These are phyloP conservation scores for Thyridium curvatum DNA, from an alignment of 2,329 filamentous ascomycete genomes.

Conservation along the genomic window DNA sequence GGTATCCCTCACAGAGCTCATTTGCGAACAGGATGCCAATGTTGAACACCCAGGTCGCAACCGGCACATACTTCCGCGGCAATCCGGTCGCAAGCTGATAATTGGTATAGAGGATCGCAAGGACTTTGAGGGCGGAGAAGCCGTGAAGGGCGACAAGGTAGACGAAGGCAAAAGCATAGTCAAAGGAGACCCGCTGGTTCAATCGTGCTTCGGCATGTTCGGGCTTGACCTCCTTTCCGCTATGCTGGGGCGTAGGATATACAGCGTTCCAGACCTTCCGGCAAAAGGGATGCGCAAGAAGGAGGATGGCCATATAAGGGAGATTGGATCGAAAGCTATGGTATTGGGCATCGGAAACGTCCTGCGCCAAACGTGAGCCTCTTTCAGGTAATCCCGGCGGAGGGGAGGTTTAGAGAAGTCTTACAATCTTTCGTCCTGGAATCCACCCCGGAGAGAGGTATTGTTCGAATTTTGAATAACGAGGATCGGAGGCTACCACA, in stretches of 20 bases:
- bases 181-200: conserved; percentile 70
- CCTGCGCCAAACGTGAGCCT: conserved; percentile 38
- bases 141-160: conserved; percentile 80
- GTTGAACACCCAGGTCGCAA: conserved; percentile 85
- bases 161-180: conserved; percentile 72
- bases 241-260: conserved; percentile 25
- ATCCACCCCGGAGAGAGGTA: conserved; percentile 83
- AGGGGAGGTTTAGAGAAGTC: conserved; percentile 17
- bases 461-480: conserved; percentile 67
- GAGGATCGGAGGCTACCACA: conserved; percentile 65
- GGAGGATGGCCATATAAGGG: conserved; percentile 68
- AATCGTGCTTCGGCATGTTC: conserved; percentile 51
- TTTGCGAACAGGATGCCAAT: conserved; percentile 82
- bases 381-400: neutral
- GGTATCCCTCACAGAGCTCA: conserved; percentile 76
- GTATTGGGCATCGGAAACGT: conserved; percentile 88
- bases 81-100: conserved; percentile 70
- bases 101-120: conserved; percentile 75
- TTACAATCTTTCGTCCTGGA: conserved; percentile 79
- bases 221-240: conserved; percentile 18
- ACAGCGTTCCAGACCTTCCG: conserved; percentile 64
- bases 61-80: conserved; percentile 64
- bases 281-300: conserved; percentile 73
- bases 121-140: conserved; percentile 75
- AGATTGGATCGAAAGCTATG: conserved; percentile 78